Base-by-base conservation (phyloP, 306 rosid species). In the Carpinus fangiana region DNA sequence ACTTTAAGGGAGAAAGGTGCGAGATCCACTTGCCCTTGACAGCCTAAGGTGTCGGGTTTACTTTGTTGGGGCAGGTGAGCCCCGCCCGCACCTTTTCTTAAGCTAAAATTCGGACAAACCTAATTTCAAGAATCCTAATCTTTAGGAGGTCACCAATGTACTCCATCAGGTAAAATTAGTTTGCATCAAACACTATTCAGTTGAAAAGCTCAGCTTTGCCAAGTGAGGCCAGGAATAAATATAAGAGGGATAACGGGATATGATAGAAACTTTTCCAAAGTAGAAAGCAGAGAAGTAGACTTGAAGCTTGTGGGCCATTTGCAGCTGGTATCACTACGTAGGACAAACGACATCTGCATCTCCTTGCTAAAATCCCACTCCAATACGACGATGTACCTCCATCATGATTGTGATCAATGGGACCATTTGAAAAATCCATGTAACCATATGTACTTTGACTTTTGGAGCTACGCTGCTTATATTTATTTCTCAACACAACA, bases 391-490 rank as follows among this genome's bases (percentile, higher is more conserved):
- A 36, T 47, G 71, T 66, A 12, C 67, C 65, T 20, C 61, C 38
- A 23, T 53, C 68, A 56, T 28, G 18, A 62, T 55, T 51, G 18
- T 36, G 26, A 16, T 52, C 45, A 36, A n/a, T 77, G 83, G 86
- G 87, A 83, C 82, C 90, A 87, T 68, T n/a, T 38, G 20, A 72
- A 59, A 71, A 66, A 61, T 47, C 51, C 45, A 52, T 55, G 20
- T 34, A 5, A 23, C 21, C 4, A 2, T n/a, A 17, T 66, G 43
- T 0, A 34, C 12, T 61, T 18, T 1, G 67, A 61, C 56, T 46
- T 43, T 26, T 43, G 18, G 55, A 59, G 70, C 6, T 74, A 59
- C 74, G 23, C 50, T 38, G 2, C 70, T 10, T 13, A 7, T 16
- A 36, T 65, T 36, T 34, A 17, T 65, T 65, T 36, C 48, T 31